Evolutionary conservation across 129 eudicot species (phyloP).

Genomic region (Tanacetum coccineum): DNA sequence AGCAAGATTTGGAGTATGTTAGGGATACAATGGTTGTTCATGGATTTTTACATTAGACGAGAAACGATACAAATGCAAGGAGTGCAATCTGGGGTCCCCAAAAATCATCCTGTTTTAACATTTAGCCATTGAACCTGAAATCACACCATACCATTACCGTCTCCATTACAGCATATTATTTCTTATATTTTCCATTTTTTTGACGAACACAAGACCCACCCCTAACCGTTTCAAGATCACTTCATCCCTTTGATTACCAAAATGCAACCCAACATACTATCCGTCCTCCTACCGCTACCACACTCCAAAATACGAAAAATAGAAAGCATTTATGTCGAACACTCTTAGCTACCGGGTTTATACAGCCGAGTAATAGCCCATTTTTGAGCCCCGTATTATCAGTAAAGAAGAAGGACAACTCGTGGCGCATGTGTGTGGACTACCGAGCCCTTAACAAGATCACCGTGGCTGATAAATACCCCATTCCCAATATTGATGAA

Average conservation of each 20-base stretch:
- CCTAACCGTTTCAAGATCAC: neutral
- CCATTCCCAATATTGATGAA: too few relatives aligned
- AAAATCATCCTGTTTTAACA: slow-evolving; percentile 12
- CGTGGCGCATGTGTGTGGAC: too few relatives aligned
- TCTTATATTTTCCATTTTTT: neutral
- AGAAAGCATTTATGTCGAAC: too few relatives aligned
- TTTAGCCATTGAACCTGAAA: neutral
- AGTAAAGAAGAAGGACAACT: slow-evolving; percentile 8
- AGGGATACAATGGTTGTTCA: slow-evolving; percentile 16
- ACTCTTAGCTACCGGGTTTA: neutral
- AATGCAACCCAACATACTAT: slow-evolving; percentile 5
- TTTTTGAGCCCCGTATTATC: slow-evolving; percentile 3
- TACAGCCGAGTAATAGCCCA: slow-evolving; percentile 8
- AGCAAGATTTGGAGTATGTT: slow-evolving; percentile 4
- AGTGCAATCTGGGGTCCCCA: slow-evolving; percentile 1
- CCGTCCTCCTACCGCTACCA: neutral
- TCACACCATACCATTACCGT: neutral
- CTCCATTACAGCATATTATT: neutral
- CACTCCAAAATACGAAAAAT: neutral
- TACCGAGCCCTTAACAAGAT: too few relatives aligned
- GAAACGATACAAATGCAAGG: neutral
- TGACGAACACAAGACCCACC: neutral
- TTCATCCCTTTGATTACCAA: neutral
- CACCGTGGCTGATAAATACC: too few relatives aligned
- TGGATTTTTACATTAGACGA: slow-evolving; percentile 4